phyloP scores from a whole-genome alignment of 305 asterid genomes.

The Fraxinus floribunda region DNA sequence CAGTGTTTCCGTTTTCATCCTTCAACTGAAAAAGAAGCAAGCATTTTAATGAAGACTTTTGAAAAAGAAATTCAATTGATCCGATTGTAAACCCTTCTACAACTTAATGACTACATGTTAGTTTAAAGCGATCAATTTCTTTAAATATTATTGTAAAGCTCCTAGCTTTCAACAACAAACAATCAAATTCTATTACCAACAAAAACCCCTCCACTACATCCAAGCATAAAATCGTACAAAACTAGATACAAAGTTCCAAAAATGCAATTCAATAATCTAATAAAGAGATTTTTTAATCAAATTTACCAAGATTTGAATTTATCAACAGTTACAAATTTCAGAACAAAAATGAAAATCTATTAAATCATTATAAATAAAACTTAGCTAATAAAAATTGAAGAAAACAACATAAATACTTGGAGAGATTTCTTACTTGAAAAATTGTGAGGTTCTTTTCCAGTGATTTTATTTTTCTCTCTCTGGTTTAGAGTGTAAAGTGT shows the following conservation, averaged over 20 bases:
- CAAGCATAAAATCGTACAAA: background rate
- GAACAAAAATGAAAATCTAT: background rate
- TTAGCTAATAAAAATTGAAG: background rate
- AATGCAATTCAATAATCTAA: background rate
- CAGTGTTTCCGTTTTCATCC: conserved; percentile 51
- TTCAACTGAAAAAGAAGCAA: conserved; percentile 23
- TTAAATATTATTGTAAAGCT: background rate
- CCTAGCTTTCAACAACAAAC: background rate
- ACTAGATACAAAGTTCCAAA: background rate
- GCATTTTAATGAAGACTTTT: background rate
- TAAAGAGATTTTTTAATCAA: background rate
- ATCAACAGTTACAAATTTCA: background rate
- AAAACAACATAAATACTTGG: background rate
- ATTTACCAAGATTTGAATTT: background rate
- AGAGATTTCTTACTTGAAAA: background rate
- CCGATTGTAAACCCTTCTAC: background rate
- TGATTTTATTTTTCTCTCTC: background rate
- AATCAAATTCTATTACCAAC: background rate
- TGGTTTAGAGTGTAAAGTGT: background rate
- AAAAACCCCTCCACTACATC: background rate
- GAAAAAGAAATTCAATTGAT: background rate
- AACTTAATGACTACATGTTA: background rate
- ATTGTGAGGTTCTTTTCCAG: background rate
- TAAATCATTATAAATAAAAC: background rate
- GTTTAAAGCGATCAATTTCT: background rate